Evolutionary conservation across 805 yeast species (phyloP), one percentile per base, ranked within the genome.

Genomic region (Suhomyces prunicola): DNA sequence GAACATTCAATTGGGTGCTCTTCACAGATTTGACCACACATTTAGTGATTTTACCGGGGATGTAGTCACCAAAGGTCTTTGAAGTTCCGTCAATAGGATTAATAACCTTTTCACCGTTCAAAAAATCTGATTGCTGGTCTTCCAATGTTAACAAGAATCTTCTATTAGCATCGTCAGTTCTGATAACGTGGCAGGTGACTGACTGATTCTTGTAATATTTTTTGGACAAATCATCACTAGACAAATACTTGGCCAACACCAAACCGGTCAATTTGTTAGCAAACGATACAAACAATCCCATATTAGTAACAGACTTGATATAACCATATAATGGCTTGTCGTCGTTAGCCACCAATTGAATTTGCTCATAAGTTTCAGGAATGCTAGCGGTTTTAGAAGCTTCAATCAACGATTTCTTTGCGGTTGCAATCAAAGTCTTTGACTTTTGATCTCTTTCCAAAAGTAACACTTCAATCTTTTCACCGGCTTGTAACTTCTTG

Each of bases 251-350:
- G 52, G 92, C 88, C 55, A 89, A 79, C 4, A 90, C 87, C 57
- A 93, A 78, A 50, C 97, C 98, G 31, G 90, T 88, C 57, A 93
- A 80, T 50, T 80, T 82, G 57, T 88, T 87, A 52, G 86, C 90
- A 69, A 93, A 93, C 0, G 86, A 81, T 53, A 93, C 87, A 66
- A 93, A 93, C 10, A 90, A 75, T 58, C 98, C 98, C 65, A 79
- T 79, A 45, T 78, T 79, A n/a, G 96, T 88, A 17, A 87, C 82
- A 17, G 91, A 85, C 59, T 84, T 87, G 40, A 93, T 83, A 66
- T 77, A 92, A 44, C 98, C 99, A 53, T 81, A 79, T 50, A 89
- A 69, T 27, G 73, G 62, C 23, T 72, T 72, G 46, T 67, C 60
- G 19, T 39, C 42, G n/a, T 10, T 39, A 44, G 73, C 72, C 8